These are phyloP conservation scores for Floccularia luteovirens DNA, from an alignment of 768 basidiomycete species.

Conservation along the genomic window DNA sequence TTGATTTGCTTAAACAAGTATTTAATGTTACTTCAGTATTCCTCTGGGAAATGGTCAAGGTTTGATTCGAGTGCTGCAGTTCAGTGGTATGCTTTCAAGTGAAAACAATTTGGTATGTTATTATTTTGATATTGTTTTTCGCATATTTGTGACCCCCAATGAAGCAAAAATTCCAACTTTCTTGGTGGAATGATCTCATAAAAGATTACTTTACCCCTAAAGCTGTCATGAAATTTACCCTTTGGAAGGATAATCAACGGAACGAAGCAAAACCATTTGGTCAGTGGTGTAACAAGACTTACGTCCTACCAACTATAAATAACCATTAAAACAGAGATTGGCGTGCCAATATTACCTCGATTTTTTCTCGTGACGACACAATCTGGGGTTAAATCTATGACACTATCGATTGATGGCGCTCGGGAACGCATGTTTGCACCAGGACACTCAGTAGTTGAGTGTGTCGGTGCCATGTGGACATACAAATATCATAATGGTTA, in stretches of 20 bases:
- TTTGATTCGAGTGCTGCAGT: constrained; percentile 55
- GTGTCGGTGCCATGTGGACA: constrained; percentile 70
- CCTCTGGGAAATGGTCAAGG: constrained; percentile 54
- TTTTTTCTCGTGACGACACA: constrained; percentile 83
- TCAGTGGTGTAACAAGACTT: constrained; percentile 24
- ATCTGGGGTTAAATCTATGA: constrained; percentile 81
- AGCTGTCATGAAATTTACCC: constrained; percentile 69
- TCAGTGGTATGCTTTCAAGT: constrained; percentile 56
- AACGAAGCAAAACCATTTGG: constrained; percentile 82
- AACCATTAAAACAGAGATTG: constrained; percentile 49
- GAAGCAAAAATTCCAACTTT: constrained; percentile 50
- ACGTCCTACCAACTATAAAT: background rate
- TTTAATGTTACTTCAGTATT: constrained; percentile 10
- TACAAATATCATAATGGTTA: constrained; percentile 78
- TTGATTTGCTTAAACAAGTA: too few relatives aligned
- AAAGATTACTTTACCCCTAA: constrained; percentile 64
- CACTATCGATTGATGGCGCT: constrained; percentile 69
- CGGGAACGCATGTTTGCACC: constrained; percentile 47
- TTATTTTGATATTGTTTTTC: constrained; percentile 6
- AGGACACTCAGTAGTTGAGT: constrained; percentile 59
- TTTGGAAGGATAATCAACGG: constrained; percentile 83
- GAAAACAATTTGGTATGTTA: constrained; percentile 41
- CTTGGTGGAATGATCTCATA: constrained; percentile 62
- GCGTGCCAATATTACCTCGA: constrained; percentile 69
- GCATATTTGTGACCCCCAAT: background rate